A percentile compares a stretch with the other conserved stretches of the same genome.
phyloP scores from a whole-genome alignment of 257 asterid species.

The Coffea canephora region DNA sequence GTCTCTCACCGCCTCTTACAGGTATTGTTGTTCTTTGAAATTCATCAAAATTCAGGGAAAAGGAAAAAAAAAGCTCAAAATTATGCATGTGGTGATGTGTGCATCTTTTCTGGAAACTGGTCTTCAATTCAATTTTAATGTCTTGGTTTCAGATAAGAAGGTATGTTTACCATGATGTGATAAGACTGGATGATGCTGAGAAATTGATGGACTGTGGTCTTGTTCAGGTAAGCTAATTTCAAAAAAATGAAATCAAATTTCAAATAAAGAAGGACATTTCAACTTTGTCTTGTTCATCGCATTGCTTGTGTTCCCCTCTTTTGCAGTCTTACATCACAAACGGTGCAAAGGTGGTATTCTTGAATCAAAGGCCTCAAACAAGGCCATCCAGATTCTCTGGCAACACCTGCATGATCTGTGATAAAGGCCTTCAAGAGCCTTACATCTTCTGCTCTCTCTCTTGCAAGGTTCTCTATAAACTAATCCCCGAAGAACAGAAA shows the following conservation, averaged over 20 bases:
- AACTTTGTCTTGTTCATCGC: not conserved
- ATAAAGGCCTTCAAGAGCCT: conserved; percentile 33
- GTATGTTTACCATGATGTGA: conserved; percentile 67
- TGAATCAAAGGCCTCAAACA: conserved; percentile 31
- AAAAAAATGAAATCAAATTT: not conserved
- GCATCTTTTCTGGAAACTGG: not conserved
- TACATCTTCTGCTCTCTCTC: conserved; percentile 46
- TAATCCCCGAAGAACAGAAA: not conserved
- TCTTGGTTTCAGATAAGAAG: conserved; percentile 36
- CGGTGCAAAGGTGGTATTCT: conserved; percentile 36
- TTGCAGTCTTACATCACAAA: conserved; percentile 35
- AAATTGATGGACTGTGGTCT: conserved; percentile 55
- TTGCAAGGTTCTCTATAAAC: conserved; percentile 62
- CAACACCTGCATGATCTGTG: conserved; percentile 32
- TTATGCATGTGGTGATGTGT: not conserved
- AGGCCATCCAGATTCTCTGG: conserved; percentile 21
- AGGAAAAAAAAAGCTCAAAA: not conserved
- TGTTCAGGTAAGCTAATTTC: conserved; percentile 55
- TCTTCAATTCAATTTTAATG: not conserved
- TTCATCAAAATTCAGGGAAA: conserved; percentile 1
- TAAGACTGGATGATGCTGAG: conserved; percentile 54
- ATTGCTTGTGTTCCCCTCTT: too few species aligned
- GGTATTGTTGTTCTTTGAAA: conserved; percentile 29
- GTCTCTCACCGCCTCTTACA: conserved; percentile 68
- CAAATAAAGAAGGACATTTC: not conserved